phyloP scores from a whole-genome alignment of 352 stramenopile species.

The Pythium phragmitis region DNA sequence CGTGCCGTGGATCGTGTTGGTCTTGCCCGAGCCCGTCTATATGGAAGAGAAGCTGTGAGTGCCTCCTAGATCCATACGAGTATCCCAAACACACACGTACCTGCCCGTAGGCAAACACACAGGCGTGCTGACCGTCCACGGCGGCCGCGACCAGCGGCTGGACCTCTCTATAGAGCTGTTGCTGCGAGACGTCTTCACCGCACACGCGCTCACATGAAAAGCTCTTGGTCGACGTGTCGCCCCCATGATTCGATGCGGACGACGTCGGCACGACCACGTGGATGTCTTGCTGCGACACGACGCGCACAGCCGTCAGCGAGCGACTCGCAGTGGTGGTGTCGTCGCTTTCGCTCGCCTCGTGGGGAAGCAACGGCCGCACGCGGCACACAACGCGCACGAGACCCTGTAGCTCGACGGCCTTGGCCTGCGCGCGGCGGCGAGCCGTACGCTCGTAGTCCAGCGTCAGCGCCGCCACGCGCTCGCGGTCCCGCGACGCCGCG shows the following conservation, averaged over 20 bases:
- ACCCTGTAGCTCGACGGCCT: constrained; percentile 47
- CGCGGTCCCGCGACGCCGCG: constrained; percentile 31
- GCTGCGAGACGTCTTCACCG: constrained; percentile 54
- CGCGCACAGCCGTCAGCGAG: background rate
- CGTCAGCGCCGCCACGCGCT: constrained; percentile 35
- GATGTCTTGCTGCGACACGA: constrained; percentile 21
- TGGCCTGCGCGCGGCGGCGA: constrained; percentile 44
- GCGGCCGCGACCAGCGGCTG: constrained; percentile 87
- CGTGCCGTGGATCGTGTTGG: constrained; percentile 34
- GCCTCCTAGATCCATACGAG: background rate
- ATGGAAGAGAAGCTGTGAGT: background rate
- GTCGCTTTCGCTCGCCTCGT: constrained; percentile 18
- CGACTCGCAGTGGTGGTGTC: background rate
- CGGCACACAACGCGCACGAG: constrained; percentile 81
- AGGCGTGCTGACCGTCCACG: constrained; percentile 92
- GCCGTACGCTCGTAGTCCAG: constrained; percentile 53
- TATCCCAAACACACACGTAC: background rate
- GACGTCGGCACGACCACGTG: constrained; percentile 25
- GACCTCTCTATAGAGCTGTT: constrained; percentile 92
- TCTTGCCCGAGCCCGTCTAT: constrained; percentile 45
- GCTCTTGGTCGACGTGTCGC: constrained; percentile 23
- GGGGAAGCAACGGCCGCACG: constrained; percentile 47
- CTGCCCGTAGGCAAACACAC: constrained; percentile 95
- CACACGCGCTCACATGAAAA: constrained; percentile 90
- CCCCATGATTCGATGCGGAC: background rate